Conservation (phyloP, 2,329 filamentous ascomycete genomes). For the Mariannaea sp. region DNA sequence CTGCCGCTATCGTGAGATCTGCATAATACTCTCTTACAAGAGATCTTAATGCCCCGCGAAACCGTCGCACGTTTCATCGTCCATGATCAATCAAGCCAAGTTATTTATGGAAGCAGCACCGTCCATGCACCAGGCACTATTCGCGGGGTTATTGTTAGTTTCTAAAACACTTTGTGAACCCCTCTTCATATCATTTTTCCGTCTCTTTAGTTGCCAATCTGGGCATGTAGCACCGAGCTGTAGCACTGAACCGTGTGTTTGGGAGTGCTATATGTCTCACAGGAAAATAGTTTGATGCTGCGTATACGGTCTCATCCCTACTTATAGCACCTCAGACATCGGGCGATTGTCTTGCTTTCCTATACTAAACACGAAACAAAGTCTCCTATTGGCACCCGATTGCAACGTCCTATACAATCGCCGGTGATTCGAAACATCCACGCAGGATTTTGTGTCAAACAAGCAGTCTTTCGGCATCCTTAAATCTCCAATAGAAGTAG, state of each 20-base stretch:
- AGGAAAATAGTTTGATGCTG: conserved; percentile 10
- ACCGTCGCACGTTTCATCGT: conserved; percentile 5
- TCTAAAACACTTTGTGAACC: background rate
- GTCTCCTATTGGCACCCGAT: too few relatives aligned
- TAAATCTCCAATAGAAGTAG: too few relatives aligned
- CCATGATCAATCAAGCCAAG: background rate
- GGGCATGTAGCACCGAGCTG: conserved; percentile 10
- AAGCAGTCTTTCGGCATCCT: background rate
- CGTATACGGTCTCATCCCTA: conserved; percentile 4
- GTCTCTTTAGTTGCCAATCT: conserved; percentile 8
- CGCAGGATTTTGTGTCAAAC: background rate
- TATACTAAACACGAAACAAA: too few relatives aligned
- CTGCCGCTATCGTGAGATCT: too few relatives aligned
- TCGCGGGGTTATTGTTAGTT: conserved; percentile 1
- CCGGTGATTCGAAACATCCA: background rate
- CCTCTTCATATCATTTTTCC: conserved; percentile 1
- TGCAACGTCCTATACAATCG: too few relatives aligned
- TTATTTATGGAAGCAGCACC: conserved; percentile 17
- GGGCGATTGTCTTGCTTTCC: background rate
- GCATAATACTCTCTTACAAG: too few relatives aligned
- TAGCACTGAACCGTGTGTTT: conserved; percentile 11
- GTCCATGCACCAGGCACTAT: conserved; percentile 5
- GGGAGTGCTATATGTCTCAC: conserved; percentile 11
- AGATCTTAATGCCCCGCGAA: background rate
- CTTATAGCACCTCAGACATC: conserved; percentile 6